Evolutionary conservation across 495 filamentous ascomycete species (phyloP).

Genomic region (Lepraria neglecta): DNA sequence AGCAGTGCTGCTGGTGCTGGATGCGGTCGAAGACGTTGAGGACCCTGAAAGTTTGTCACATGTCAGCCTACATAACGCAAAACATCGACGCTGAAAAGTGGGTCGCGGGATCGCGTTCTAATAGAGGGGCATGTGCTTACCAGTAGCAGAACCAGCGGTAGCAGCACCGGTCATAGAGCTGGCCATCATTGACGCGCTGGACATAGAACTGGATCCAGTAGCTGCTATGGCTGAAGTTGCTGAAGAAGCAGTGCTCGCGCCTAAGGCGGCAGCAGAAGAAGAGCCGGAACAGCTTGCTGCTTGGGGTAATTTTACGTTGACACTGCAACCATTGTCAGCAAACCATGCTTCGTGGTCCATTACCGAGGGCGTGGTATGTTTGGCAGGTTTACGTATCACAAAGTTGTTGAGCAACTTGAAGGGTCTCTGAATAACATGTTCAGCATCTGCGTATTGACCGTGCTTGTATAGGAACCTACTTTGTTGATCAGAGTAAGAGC

Average conservation of each 20-base stretch:
- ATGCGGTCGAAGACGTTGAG: conserved; percentile 11
- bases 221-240: conserved; percentile 21
- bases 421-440: conserved; percentile 36
- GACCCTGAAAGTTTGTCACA: conserved; percentile 9
- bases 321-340: conserved; percentile 2
- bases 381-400: conserved; percentile 36
- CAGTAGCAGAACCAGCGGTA: conserved; percentile 21
- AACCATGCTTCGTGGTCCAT: neutral
- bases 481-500: conserved; percentile 49
- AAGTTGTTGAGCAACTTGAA: conserved; percentile 44
- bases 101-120: neutral
- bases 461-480: conserved; percentile 36
- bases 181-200: conserved; percentile 16
- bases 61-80: neutral
- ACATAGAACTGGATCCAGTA: conserved; percentile 25
- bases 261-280: conserved; percentile 26
- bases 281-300: conserved; percentile 22
- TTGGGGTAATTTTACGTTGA: conserved; percentile 30
- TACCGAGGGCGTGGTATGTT: neutral
- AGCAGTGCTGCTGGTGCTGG: conserved; percentile 16
- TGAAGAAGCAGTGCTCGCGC: conserved; percentile 19
- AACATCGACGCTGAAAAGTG: neutral
- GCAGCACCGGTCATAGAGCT: conserved; percentile 21
- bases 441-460: neutral
- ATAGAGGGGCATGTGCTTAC: conserved; percentile 1